Percentiles rank a stretch among this genome's conserved stretches.
These are phyloP conservation scores for Mortierella sp. DNA, from an alignment of 371 early-diverging fungal species.

Conservation along the genomic window DNA sequence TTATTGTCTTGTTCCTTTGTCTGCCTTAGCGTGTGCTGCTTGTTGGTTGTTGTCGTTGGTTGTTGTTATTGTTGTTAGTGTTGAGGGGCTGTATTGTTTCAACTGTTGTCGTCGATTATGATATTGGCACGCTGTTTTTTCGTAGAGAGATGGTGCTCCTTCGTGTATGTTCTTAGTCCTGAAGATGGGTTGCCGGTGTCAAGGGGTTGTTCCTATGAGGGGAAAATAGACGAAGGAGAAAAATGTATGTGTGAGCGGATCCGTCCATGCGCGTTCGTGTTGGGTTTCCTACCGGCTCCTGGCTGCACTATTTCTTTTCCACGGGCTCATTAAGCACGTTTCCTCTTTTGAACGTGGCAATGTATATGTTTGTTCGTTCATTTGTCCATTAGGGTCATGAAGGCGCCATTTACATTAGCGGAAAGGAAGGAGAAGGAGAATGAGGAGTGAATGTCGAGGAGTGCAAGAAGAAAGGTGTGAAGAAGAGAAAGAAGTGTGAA, in stretches of 20 bases:
- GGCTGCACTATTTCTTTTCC: neutral
- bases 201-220: neutral
- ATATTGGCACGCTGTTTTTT: neutral
- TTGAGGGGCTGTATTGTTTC: neutral
- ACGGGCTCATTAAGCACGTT: neutral
- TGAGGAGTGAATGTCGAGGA: constrained; percentile 13
- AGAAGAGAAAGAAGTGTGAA: neutral
- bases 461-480: neutral
- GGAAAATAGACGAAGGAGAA: neutral
- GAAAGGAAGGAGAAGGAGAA: neutral
- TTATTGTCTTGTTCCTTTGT: constrained; percentile 8
- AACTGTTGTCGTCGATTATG: neutral
- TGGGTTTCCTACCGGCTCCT: neutral
- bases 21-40: neutral
- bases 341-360: neutral
- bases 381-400: neutral
- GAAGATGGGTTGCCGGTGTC: neutral
- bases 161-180: neutral
- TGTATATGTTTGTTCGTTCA: neutral
- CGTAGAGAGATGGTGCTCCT: neutral
- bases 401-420: neutral
- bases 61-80: neutral
- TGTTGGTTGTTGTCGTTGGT: neutral
- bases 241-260: neutral
- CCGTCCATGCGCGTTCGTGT: neutral